phyloP scores from a whole-genome alignment of 495 filamentous ascomycete genomes.

The Neurospora sp. region DNA sequence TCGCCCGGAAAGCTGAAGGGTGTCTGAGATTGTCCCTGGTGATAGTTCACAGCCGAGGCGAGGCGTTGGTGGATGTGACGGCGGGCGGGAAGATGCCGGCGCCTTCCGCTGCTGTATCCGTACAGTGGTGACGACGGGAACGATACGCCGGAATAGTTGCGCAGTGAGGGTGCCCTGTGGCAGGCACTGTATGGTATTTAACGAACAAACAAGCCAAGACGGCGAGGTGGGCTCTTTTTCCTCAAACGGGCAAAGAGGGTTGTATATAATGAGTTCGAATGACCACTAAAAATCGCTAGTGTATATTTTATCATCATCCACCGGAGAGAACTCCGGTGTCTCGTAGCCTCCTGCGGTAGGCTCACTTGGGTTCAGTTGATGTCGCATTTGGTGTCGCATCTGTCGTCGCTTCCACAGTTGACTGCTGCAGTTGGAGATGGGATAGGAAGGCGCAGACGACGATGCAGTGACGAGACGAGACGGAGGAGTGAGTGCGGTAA shows the following conservation, averaged over 20 bases:
- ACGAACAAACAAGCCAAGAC: not conserved
- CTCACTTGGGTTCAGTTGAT: not conserved
- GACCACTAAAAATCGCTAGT: not conserved
- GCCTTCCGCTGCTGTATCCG: not conserved
- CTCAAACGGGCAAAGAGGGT: not conserved
- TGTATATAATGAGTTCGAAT: too few relatives aligned
- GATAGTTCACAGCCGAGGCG: not conserved
- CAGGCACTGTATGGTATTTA: not conserved
- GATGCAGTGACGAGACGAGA: not conserved
- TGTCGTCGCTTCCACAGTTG: not conserved
- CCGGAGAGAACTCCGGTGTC: not conserved
- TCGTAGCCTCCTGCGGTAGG: not conserved
- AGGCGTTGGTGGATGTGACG: not conserved
- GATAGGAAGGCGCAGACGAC: not conserved
- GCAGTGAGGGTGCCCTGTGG: not conserved
- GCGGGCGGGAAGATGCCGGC: not conserved
- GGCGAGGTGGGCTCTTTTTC: too few relatives aligned
- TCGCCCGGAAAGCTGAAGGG: not conserved
- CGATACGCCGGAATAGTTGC: not conserved
- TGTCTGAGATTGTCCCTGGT: not conserved
- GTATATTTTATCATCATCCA: not conserved
- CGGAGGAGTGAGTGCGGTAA: not conserved
- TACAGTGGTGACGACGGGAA: not conserved
- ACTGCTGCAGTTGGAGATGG: not conserved
- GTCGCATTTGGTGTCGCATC: not conserved